A percentile compares a stretch with the other conserved stretches of the same genome.
phyloP scores from a whole-genome alignment of 305 asterid genomes.

The Fraxinus paxiana region DNA sequence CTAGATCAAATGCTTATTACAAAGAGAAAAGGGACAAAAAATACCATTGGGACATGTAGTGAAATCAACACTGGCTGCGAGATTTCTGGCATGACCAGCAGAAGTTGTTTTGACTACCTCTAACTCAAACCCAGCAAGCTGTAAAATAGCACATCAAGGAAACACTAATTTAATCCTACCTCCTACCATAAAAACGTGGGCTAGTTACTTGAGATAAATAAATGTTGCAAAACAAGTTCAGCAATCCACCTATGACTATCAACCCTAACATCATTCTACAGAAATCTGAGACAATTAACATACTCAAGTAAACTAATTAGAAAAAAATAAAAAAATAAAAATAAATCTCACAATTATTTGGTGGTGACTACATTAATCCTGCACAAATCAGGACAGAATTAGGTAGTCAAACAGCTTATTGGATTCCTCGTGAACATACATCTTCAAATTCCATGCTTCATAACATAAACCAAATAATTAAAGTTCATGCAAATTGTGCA shows the following conservation, averaged over 20 bases:
- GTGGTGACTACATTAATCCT: background rate
- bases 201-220: background rate
- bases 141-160: constrained; percentile 25
- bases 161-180: constrained; percentile 15
- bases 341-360: background rate
- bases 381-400: background rate
- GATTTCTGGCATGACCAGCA: constrained; percentile 93
- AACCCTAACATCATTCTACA: background rate
- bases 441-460: background rate
- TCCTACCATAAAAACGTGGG: constrained; percentile 11
- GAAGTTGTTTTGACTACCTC: constrained; percentile 83
- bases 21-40: background rate
- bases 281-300: background rate
- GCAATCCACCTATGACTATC: background rate
- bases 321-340: background rate
- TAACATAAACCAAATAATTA: background rate
- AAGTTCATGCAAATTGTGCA: background rate
- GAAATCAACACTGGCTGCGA: constrained; percentile 77
- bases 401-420: background rate
- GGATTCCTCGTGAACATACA: background rate
- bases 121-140: constrained; percentile 91
- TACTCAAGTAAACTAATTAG: background rate
- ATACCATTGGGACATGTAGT: constrained; percentile 83
- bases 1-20: constrained; percentile 5
- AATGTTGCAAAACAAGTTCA: background rate